These are phyloP conservation scores for Annulohypoxylon nitens DNA, from an alignment of 495 filamentous ascomycete genomes.

Conservation along the genomic window DNA sequence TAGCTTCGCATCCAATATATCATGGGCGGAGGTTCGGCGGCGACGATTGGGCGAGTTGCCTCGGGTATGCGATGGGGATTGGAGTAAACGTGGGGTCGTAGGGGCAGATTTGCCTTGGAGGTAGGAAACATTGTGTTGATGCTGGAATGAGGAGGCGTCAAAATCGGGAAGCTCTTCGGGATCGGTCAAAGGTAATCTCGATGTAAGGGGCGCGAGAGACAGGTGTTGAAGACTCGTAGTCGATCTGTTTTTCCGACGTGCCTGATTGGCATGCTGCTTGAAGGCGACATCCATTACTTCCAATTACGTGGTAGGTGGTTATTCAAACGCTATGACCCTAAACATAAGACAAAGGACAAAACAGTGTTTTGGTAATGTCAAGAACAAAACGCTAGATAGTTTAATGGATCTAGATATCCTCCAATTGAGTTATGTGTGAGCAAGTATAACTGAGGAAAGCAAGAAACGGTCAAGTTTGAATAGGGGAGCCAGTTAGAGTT, in stretches of 20 bases:
- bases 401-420: slow-evolving; percentile 1
- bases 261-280: slow-evolving; percentile 64
- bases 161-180: slow-evolving; percentile 59
- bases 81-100: slow-evolving; percentile 69
- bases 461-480: not conserved
- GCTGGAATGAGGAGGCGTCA: slow-evolving; percentile 43
- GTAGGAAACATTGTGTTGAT: slow-evolving; percentile 59
- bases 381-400: not conserved
- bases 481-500: slow-evolving; percentile 21
- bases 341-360: slow-evolving; percentile 1
- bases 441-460: not conserved
- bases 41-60: slow-evolving; percentile 55
- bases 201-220: slow-evolving; percentile 75
- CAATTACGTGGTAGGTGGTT: not conserved
- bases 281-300: slow-evolving; percentile 65
- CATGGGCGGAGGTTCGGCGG: slow-evolving; percentile 49
- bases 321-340: slow-evolving; percentile 4
- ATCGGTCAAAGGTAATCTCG: slow-evolving; percentile 71
- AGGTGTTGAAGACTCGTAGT: slow-evolving; percentile 63
- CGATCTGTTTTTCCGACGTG: slow-evolving; percentile 62
- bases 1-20: slow-evolving; percentile 47
- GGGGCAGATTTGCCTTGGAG: slow-evolving; percentile 68
- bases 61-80: slow-evolving; percentile 60
- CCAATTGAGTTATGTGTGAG: slow-evolving; percentile 21
- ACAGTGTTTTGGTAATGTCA: not conserved